Percentiles rank a stretch among this genome's conserved stretches.
These are phyloP conservation scores for Chlamydomonas asymmetrica DNA, from an alignment of 139 green algal species.

Conservation along the genomic window DNA sequence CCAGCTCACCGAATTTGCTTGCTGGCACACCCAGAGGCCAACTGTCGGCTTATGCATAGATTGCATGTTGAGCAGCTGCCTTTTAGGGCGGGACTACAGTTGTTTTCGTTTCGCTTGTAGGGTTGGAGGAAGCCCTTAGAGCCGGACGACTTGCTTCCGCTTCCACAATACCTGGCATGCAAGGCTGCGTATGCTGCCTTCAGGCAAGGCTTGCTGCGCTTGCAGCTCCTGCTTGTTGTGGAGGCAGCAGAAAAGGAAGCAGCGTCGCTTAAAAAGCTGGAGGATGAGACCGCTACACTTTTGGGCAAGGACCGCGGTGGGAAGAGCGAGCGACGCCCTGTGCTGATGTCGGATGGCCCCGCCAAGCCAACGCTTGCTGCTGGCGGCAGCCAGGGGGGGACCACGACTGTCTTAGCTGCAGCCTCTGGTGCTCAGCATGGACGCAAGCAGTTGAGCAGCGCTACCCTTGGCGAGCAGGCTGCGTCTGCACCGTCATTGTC, in stretches of 20 bases:
- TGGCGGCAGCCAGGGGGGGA: no score
- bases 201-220: neutral
- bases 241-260: no score
- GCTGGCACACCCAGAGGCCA: neutral
- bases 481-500: no score
- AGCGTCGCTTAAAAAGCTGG: neutral
- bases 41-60: neutral
- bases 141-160: slow-evolving; percentile 1
- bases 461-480: no score
- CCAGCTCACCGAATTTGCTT: neutral
- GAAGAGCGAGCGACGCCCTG: neutral
- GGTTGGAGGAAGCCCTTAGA: slow-evolving; percentile 19
- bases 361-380: neutral
- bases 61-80: neutral
- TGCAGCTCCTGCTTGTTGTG: neutral
- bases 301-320: neutral
- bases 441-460: no score
- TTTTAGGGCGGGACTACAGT: no score
- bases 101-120: no score
- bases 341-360: no score
- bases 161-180: neutral
- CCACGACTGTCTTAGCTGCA: no score
- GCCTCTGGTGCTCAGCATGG: no score
- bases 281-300: no score
- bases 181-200: slow-evolving; percentile 9